Conservation (phyloP, 116 monocot genomes). For the Dioscorea cayenensis region DNA sequence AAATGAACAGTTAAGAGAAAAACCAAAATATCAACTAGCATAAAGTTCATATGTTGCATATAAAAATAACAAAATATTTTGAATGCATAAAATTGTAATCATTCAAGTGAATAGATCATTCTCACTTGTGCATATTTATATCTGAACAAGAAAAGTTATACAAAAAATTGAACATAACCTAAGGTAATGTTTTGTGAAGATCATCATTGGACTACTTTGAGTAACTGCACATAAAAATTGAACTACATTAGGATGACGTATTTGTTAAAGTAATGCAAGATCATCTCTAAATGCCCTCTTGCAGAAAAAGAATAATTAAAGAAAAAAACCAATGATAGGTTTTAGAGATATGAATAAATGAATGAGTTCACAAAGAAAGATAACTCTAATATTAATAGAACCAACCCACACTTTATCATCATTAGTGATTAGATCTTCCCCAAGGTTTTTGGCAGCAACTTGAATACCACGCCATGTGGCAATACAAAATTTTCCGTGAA, state of each 20-base stretch:
- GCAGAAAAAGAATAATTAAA: slow-evolving; percentile 9
- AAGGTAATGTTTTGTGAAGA: slow-evolving; percentile 81
- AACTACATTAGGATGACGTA: slow-evolving; percentile 93
- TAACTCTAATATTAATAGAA: slow-evolving; percentile 5
- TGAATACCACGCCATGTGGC: slow-evolving; percentile 85
- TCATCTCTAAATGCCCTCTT: slow-evolving; percentile 83
- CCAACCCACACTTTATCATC: slow-evolving; percentile 90
- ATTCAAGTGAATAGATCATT: not conserved
- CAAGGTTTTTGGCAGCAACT: slow-evolving; percentile 75
- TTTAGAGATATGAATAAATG: no score
- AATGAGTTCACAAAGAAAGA: not conserved
- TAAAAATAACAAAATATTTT: not conserved
- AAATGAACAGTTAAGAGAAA: not conserved
- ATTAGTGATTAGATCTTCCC: slow-evolving; percentile 56
- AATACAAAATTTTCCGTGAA: slow-evolving; percentile 67
- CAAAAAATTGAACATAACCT: slow-evolving; percentile 29
- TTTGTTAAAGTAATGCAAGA: slow-evolving; percentile 68
- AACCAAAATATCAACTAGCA: not conserved
- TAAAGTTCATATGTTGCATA: no score
- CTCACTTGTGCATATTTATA: not conserved
- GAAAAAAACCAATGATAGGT: not conserved
- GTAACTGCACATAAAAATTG: slow-evolving; percentile 94
- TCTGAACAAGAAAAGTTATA: not conserved
- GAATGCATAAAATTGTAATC: not conserved
- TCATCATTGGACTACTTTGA: slow-evolving; percentile 91